Base-by-base conservation (phyloP, 495 filamentous ascomycete species). In the Sordaria brevicollis region DNA sequence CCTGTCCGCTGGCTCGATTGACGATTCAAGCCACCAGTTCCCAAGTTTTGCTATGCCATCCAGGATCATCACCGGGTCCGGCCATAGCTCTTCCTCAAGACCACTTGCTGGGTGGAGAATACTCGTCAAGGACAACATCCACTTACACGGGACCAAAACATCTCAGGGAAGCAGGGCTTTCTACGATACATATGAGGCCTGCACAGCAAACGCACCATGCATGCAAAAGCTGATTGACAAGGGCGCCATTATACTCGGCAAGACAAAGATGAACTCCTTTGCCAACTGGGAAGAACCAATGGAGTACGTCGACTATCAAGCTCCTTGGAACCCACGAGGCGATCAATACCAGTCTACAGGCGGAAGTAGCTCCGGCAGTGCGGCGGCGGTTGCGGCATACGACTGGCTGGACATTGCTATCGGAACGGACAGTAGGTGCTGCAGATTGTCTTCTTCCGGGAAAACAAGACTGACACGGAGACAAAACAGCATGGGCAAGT, bases 91-190 rank as follows among this genome's bases (percentile, higher is more conserved):
- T 19, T 19, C n/a, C n/a, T 25, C 19, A 25, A 1, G 21, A 25
- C 21, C 41, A 21, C 19, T 49, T 10, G 41, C 41, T 49, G 41
- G 41, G 19, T 49, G 41, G 19, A 49, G 41, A 49, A 49, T 49
- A 49, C 41, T 49, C 1, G 79, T 90, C 71, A 91, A 91, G 76
- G 89, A 90, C 71, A 86, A 89, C 66, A 88, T 84, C 75, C 80
- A 87, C 35, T 75, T 90, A 10, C 80, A 80, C 0, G 88, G 89
- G 3, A 73, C 88, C 1, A 83, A 83, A 68, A 86, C 83, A 0
- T 82, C 83, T 35, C 81, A 83, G 69, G 85, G 87, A 65, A 88
- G 87, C 73, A 76, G 86, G 11, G 86, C 85, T 0, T 88, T 82
- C 79, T 85, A 87, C 67, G 75, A 83, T 25, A 76, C 87, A 0